Base-by-base conservation (phyloP, 1,284 basidiomycete genomes). In the Polyporus tsugae region DNA sequence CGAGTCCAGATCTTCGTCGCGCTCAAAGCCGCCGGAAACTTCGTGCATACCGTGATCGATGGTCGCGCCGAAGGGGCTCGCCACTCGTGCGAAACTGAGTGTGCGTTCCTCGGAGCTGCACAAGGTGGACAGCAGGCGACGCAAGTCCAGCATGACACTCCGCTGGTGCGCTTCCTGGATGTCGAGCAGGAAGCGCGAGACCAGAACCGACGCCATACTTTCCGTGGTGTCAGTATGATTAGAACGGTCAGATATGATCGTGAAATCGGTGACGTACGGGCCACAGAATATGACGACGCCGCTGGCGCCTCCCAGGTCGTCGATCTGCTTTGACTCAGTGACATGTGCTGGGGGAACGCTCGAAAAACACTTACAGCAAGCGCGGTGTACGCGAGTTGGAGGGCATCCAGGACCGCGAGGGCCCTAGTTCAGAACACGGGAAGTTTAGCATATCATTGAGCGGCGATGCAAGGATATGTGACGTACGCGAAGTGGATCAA, bases 101-200 rank as follows among this genome's bases (percentile, higher is more conserved):
- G 35, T 22, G 35, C 33, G 25, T 7, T 36, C 19, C 7, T 57
- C 55, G 55, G 11, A 35, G 55, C n/a, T 17, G 57, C 36, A 41
- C 10, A 25, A 35, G 4, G 33, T 38, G 17, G 55, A 57, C 15
- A 57, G 5, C 1, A 17, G 29, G 19, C 19, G 55, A 38, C 35
- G 55, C 7, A 35, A 57, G 55, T 57, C 55, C 5, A 57, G 19
- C 33, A 57, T 19, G 55, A 38, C 19, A 17, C 55, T 57, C 35
- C 55, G 55, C 5, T 9, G 29, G 19, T 57, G 33, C 1, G 55
- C 55, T 13, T 57, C 55, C n/a, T 57, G 55, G 17, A 57, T 35
- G 19, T 57, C 55, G 35, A 57, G 55, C 17, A 57, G 55, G 35
- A 57, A 57, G 17, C 35, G 55, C 11, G 55, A 57, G 55, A 57